Conservation (phyloP, 2,329 filamentous ascomycete species). For the Penicillium sp. region DNA sequence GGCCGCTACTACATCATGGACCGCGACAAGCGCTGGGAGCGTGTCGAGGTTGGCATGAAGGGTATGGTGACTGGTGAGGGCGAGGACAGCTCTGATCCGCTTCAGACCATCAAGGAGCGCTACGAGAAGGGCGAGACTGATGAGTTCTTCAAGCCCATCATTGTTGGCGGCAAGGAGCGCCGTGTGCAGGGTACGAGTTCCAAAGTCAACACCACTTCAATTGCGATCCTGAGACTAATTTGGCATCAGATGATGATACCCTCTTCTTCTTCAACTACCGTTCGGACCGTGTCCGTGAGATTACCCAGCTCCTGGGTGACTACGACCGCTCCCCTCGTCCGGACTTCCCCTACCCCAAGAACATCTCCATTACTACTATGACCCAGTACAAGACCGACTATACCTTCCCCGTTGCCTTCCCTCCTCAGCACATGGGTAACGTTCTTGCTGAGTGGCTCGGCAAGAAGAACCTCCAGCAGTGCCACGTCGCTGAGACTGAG, state of each 20-base stretch:
- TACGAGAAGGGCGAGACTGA: slow-evolving; percentile 90
- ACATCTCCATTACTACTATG: slow-evolving; percentile 89
- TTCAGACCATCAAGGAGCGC: slow-evolving; percentile 81
- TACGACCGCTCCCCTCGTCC: slow-evolving; percentile 87
- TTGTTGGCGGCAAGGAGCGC: slow-evolving; percentile 81
- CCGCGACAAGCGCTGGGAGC: slow-evolving; percentile 98
- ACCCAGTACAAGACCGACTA: slow-evolving; percentile 97
- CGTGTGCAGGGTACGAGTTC: slow-evolving; percentile 72
- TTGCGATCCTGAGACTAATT: slow-evolving; percentile 17
- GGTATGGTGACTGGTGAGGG: slow-evolving; percentile 84
- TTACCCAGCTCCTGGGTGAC: slow-evolving; percentile 90
- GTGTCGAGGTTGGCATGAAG: slow-evolving; percentile 86
- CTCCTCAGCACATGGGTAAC: slow-evolving; percentile 94
- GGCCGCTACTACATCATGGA: slow-evolving; percentile 99
- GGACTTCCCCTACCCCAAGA: slow-evolving; percentile 91
- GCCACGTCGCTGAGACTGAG: slow-evolving; percentile 96
- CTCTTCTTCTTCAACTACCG: slow-evolving; percentile 99
- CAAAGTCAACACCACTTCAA: background rate
- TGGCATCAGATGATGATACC: slow-evolving; percentile 73
- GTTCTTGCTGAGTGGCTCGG: slow-evolving; percentile 97
- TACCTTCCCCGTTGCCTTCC: slow-evolving; percentile 87
- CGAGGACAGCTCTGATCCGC: slow-evolving; percentile 79
- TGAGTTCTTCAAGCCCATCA: slow-evolving; percentile 98
- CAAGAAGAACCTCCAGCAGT: slow-evolving; percentile 87
- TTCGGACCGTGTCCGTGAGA: slow-evolving; percentile 93